A percentile compares a stretch with the other conserved stretches of the same genome.
These are phyloP conservation scores for Cryptosporidium muris DNA, from an alignment of 169 alveolate species.

Conservation along the genomic window DNA sequence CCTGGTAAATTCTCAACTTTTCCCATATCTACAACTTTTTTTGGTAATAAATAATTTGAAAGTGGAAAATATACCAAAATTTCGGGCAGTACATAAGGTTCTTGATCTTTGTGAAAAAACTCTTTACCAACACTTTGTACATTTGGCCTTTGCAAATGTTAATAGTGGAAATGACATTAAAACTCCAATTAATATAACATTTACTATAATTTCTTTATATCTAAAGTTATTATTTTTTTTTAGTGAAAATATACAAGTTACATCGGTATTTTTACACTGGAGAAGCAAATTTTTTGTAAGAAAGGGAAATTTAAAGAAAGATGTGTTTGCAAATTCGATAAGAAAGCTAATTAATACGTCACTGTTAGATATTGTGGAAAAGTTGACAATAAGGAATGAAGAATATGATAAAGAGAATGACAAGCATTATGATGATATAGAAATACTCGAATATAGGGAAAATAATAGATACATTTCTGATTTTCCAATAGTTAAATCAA, in stretches of 20 bases:
- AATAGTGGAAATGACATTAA: background rate
- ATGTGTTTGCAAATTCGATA: background rate
- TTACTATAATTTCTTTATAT: constrained; percentile 28
- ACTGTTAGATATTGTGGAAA: constrained; percentile 15
- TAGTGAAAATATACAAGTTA: constrained; percentile 12
- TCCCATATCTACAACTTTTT: constrained; percentile 52
- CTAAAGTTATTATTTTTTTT: constrained; percentile 36
- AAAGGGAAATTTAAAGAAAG: background rate
- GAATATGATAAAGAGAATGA: background rate
- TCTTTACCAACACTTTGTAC: constrained; percentile 16
- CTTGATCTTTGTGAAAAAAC: constrained; percentile 23
- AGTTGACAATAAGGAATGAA: constrained; percentile 3
- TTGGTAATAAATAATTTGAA: constrained; percentile 15
- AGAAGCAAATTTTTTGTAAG: constrained; percentile 4
- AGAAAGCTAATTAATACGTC: constrained; percentile 2
- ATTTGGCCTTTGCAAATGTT: background rate
- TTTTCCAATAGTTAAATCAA: background rate
- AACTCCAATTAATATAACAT: constrained; percentile 23
- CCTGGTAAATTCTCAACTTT: constrained; percentile 15
- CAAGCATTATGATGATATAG: no score
- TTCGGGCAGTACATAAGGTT: constrained; percentile 9
- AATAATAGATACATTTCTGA: background rate
- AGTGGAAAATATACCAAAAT: constrained; percentile 1
- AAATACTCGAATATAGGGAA: background rate
- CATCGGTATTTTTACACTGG: background rate